Evolutionary conservation across 73 alveolate genomes (phyloP).

Genomic region (Paramecium biaurelia): DNA sequence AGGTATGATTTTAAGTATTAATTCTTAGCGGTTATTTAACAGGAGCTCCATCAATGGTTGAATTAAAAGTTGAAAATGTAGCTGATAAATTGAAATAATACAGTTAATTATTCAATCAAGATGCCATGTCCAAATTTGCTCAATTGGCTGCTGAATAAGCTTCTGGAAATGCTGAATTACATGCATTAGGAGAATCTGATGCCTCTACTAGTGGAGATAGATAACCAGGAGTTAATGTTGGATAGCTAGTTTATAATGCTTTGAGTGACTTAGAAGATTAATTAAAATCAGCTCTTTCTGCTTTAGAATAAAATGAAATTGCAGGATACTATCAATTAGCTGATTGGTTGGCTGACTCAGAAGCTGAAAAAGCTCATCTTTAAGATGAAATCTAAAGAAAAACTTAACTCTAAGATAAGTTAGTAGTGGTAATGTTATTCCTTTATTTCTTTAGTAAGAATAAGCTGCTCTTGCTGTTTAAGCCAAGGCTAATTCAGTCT

Average conservation of each 20-base stretch:
- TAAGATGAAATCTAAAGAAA: constrained; percentile 40
- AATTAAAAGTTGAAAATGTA: constrained; percentile 38
- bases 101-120: constrained; percentile 26
- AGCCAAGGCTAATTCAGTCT: constrained; percentile 33
- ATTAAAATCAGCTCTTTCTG: constrained; percentile 26
- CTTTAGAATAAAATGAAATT: constrained; percentile 15
- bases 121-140: constrained; percentile 38
- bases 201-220: constrained; percentile 1
- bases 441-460: not conserved
- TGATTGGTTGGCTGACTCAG: constrained; percentile 55
- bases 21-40: constrained; percentile 4
- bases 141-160: constrained; percentile 49
- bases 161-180: constrained; percentile 55
- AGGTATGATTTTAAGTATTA: not conserved
- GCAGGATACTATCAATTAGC: constrained; percentile 49
- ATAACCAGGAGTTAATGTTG: constrained; percentile 47
- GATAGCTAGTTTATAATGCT: constrained; percentile 20
- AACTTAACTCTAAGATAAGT: constrained; percentile 35
- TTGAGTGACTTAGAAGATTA: constrained; percentile 38
- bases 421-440: constrained; percentile 23
- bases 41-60: constrained; percentile 41
- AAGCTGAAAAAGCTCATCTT: constrained; percentile 37
- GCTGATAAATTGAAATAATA: constrained; percentile 44
- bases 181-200: constrained; percentile 1
- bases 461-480: constrained; percentile 54